A percentile compares a stretch with the other conserved stretches of the same genome.
Evolutionary conservation across 495 filamentous ascomycete genomes (phyloP).

Genomic region (Glarea lozoyensis): DNA sequence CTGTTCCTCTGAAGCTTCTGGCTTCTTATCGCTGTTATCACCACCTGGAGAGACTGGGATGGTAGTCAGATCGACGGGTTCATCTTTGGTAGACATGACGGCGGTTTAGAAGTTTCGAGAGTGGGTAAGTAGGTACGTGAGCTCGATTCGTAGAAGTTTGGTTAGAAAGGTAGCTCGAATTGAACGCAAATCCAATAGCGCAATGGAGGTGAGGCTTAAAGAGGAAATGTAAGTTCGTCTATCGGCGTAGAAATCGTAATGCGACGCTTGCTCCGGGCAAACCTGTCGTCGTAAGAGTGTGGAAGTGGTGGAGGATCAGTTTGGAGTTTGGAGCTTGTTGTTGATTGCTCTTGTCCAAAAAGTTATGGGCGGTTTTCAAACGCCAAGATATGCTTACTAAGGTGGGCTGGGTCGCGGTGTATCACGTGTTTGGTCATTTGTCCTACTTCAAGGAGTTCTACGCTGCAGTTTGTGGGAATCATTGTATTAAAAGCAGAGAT

Average conservation of each 20-base stretch:
- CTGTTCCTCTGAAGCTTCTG: constrained; percentile 40
- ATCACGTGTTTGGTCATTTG: too few species aligned
- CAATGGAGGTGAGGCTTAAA: not conserved
- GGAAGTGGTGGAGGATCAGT: not conserved
- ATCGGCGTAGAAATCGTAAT: not conserved
- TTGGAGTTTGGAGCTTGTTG: not conserved
- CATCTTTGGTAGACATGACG: not conserved
- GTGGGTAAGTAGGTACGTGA: not conserved
- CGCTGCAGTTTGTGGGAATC: too few species aligned
- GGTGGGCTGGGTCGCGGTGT: too few species aligned
- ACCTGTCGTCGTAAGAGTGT: constrained; percentile 3
- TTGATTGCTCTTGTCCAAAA: too few species aligned
- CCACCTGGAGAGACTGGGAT: constrained; percentile 70
- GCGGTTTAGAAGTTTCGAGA: not conserved
- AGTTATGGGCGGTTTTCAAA: too few species aligned
- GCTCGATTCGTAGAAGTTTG: not conserved
- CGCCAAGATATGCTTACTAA: too few species aligned
- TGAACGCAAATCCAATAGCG: not conserved
- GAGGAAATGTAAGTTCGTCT: not conserved
- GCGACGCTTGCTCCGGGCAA: constrained; percentile 22
- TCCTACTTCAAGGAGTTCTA: too few species aligned
- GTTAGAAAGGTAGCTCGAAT: not conserved
- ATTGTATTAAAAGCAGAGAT: too few species aligned
- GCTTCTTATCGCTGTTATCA: constrained; percentile 25
- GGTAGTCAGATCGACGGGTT: constrained; percentile 48